Evolutionary conservation across 176 grass and related monocot species (phyloP).

Genomic region (Paspalum vaginatum): DNA sequence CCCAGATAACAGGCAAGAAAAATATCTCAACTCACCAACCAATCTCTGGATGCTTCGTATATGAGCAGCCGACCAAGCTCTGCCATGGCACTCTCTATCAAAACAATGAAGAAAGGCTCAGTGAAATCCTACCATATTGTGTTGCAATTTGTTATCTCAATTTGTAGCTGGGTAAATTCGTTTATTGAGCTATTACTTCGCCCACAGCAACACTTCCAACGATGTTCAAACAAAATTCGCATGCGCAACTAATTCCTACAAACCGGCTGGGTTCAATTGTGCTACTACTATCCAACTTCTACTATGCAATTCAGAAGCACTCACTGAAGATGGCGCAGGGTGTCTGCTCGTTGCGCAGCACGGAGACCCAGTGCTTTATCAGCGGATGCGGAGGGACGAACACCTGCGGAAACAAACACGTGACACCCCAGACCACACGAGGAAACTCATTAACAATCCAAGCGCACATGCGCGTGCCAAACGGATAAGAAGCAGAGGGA

Average conservation of each 20-base stretch:
- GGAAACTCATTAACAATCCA: neutral
- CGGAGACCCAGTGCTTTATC: conserved; percentile 98
- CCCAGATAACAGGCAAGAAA: conserved; percentile 5
- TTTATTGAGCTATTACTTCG: neutral
- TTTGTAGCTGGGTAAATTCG: neutral
- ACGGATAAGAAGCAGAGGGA: conserved; percentile 27
- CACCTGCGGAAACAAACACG: conserved; percentile 58
- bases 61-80: conserved; percentile 93
- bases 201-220: neutral
- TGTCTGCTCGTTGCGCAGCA: conserved; percentile 96
- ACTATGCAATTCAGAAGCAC: conserved; percentile 33
- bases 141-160: neutral
- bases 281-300: neutral
- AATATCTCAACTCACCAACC: conserved; percentile 79
- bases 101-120: conserved; percentile 33
- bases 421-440: conserved; percentile 21
- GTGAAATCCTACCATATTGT: neutral
- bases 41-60: conserved; percentile 95
- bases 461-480: conserved; percentile 22
- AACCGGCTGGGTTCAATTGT: neutral
- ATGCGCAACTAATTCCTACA: conserved; percentile 8
- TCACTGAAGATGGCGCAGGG: conserved; percentile 90
- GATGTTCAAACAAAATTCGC: neutral
- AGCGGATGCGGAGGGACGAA: conserved; percentile 95
- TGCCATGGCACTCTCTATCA: conserved; percentile 83